Percentiles rank a stretch among this genome's conserved stretches.
phyloP scores from a whole-genome alignment of 805 yeast genomes.

The Lipomyces spencermartinsiae region DNA sequence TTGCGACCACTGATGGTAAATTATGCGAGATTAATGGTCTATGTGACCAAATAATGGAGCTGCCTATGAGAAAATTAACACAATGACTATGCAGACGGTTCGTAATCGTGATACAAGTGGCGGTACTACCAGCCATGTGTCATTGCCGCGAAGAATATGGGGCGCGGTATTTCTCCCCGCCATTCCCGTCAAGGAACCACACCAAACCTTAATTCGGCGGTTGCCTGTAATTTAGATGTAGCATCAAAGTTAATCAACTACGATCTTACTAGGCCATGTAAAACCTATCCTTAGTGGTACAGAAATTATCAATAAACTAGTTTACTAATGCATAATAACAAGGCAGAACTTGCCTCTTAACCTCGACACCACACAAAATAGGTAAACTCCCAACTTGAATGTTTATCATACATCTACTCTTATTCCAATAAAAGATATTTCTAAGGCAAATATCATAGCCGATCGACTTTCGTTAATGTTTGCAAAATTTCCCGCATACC shows the following conservation, averaged over 20 bases:
- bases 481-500: slow-evolving; percentile 32
- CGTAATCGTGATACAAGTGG: neutral
- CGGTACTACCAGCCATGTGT: neutral
- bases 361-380: neutral
- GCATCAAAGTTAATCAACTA: too few relatives aligned
- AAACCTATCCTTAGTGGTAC: neutral
- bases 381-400: neutral
- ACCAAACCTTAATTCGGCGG: too few relatives aligned
- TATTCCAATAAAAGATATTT: slow-evolving; percentile 5
- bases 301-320: neutral
- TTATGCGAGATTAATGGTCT: neutral
- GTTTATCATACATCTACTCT: slow-evolving; percentile 12
- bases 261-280: too few relatives aligned
- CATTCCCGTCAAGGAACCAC: too few relatives aligned
- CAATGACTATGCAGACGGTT: neutral
- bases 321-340: neutral
- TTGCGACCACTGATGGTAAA: neutral
- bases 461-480: slow-evolving; percentile 33
- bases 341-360: neutral
- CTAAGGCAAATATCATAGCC: slow-evolving; percentile 18
- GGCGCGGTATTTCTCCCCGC: too few relatives aligned
- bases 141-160: neutral
- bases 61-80: neutral
- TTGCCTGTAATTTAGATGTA: too few relatives aligned
- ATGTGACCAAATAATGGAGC: neutral